Base-by-base conservation (phyloP, 1,284 basidiomycete genomes). In the Tremellales sp. region DNA sequence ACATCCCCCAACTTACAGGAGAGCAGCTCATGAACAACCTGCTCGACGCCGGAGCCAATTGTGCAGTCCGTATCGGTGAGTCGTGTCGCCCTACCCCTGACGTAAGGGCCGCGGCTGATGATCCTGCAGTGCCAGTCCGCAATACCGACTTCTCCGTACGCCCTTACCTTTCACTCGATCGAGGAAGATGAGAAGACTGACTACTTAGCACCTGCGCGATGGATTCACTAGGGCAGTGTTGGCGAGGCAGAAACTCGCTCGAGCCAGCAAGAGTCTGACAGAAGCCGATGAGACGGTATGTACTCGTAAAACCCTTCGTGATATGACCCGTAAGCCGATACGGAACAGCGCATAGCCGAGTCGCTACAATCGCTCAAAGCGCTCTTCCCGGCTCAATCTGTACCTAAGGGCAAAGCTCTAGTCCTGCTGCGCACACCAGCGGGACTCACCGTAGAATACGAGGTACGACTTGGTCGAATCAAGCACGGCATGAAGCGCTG, bases 181-280 rank as follows among this genome's bases (percentile, higher is more conserved):
- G 17, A 22, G n/a, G n/a, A n/a, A n/a, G n/a, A n/a, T n/a, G n/a
- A n/a, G 19, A 49, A 8, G 10, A 4, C 19, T 35, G 15, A 3
- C 19, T 5, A 27, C 41, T n/a, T n/a, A 72, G 51, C 79, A 81
- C 57, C 69, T 81, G 5, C 73, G 79, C 2, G 79, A 80, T 54
- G 79, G 77, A 0, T 77, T 80, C 55, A 74, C 72, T 1, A 72
- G 79, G 17, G 75, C 78, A 4, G 61, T 80, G 8, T 62, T 72
- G 24, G 72, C 68, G 0, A 67, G 79, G 2, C 68, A 78, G 43
- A 79, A 79, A 56, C 53, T 67, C 5, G 74, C 75, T 0, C 50
- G 60, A 21, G 44, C 53, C 15, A 40, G 48, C 4, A 64, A 64
- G n/a, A 29, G 52, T 12, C 35, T 74, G 6, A 54, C 54, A 0